phyloP scores from a whole-genome alignment of 2,329 filamentous ascomycete genomes.

The Trichoderma oligosporum region DNA sequence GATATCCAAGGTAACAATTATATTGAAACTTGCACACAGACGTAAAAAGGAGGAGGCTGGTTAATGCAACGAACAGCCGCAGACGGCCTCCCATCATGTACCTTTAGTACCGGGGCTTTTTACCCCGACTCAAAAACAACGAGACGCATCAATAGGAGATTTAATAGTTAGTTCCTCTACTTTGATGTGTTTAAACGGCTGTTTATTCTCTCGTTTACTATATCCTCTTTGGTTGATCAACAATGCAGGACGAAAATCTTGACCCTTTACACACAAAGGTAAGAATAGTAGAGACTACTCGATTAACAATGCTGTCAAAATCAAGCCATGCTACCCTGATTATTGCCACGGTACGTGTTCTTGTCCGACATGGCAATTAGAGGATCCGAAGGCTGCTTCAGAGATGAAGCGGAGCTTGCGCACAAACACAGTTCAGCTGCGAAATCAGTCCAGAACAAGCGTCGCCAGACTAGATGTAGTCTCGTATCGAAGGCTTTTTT shows the following conservation, averaged over 20 bases:
- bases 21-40: neutral
- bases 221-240: no score
- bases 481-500: neutral
- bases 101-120: neutral
- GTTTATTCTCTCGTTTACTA: no score
- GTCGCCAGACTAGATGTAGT: neutral
- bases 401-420: slow-evolving; percentile 5
- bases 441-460: slow-evolving; percentile 1
- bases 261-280: no score
- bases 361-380: neutral
- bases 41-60: neutral
- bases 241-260: no score
- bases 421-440: neutral
- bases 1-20: neutral
- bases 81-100: neutral
- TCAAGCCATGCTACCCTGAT: neutral
- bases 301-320: no score
- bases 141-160: no score
- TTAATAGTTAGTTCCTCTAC: no score
- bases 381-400: neutral
- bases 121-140: no score
- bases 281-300: no score
- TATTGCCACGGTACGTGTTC: neutral
- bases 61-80: neutral
- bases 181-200: no score